Conservation (phyloP, 140 eudicot species). For the Flaveria floridana region DNA sequence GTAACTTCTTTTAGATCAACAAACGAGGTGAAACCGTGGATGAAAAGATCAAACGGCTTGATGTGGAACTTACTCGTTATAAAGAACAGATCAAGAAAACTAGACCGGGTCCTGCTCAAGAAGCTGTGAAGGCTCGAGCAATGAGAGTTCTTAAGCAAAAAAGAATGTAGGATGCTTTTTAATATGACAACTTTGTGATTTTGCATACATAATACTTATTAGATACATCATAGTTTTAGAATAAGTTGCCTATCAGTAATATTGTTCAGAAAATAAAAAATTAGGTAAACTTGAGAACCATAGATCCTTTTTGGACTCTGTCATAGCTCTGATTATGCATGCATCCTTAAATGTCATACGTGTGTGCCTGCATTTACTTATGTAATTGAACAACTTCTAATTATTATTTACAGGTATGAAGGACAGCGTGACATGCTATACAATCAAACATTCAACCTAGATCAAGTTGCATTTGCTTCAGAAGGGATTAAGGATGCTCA, state of each 20-base stretch:
- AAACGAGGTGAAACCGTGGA: constrained; percentile 86
- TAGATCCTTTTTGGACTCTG: neutral
- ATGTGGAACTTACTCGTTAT: constrained; percentile 78
- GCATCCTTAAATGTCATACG: neutral
- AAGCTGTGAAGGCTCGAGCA: constrained; percentile 95
- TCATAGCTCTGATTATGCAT: neutral
- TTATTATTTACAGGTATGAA: constrained; percentile 68
- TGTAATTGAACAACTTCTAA: constrained; percentile 2
- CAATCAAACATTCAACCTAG: constrained; percentile 93
- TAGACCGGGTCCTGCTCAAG: constrained; percentile 98
- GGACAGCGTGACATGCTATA: constrained; percentile 99
- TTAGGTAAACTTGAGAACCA: neutral
- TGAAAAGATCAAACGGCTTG: constrained; percentile 86
- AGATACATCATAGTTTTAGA: neutral
- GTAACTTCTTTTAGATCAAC: constrained; percentile 49
- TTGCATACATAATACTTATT: neutral
- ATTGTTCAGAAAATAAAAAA: neutral
- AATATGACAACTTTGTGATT: neutral
- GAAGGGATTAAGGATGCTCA: constrained; percentile 99
- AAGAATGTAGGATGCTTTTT: constrained; percentile 54
- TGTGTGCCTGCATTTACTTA: neutral
- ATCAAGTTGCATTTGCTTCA: constrained; percentile 96
- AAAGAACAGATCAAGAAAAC: constrained; percentile 93
- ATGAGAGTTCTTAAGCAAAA: constrained; percentile 95
- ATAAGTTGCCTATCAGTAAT: constrained; percentile 7